Base-by-base conservation (phyloP, 1,284 basidiomycete species). In the Mixia osmundae region DNA sequence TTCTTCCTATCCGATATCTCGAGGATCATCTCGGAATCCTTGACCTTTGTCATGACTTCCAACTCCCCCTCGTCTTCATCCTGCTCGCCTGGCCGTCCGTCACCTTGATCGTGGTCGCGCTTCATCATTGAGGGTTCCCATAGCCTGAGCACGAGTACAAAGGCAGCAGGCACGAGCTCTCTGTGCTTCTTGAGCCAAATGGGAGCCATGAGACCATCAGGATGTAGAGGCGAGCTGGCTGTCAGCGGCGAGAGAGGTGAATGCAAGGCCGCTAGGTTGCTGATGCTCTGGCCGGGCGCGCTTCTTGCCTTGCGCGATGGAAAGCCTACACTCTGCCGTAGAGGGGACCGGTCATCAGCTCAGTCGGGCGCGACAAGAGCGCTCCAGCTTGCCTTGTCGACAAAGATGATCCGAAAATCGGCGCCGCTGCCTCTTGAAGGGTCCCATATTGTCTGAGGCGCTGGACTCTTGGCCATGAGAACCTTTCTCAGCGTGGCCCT, bases 161-260 rank as follows among this genome's bases (percentile, higher is more conserved):
- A 91, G 0, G 94, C 82, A 12, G 77, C 72, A 0, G 89, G 87
- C 0, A 95, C 61, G 23, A 89, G 68, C 6, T 80, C 72, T 0
- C 79, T 76, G 51, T 95, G 87, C 57, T 94, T 97, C 31, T 85
- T 67, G 12, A 94, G 71, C 89, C 89, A 97, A 48, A 95, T 80
- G 0, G 87, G 89, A 1, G 87, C 82, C 39, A 97, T 79, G 33
- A 97, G 60, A 1, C 89, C 89, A 54, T 97, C 89, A 0, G 89
- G 89, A 54, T 80, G 69, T 11, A 91, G 62, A 0, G 89, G 87
- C 0, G 82, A 87, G 1, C 72, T 67, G 0, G 76, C 72, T 0
- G 78, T 79, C 19, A 91, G 59, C 0, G 89, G 89, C 0, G 80
- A 91, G 6, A 95, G 63, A 0, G 83, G 83, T 0, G 85, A 94